phyloP scores from a whole-genome alignment of 78 protist genomes.

The Dictyostelium discoideum region DNA sequence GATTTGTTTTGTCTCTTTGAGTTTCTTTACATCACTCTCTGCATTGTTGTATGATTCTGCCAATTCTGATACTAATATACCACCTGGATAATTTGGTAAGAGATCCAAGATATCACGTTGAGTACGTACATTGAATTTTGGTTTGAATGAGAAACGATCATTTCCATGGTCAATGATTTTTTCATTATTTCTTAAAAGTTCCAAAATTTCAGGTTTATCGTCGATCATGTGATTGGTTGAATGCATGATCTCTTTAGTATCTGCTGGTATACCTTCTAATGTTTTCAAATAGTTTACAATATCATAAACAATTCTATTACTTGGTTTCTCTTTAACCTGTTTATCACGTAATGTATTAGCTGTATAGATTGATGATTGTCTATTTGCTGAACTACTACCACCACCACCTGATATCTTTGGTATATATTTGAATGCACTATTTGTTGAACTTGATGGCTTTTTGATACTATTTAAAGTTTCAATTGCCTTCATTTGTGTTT shows the following conservation, averaged over 20 bases:
- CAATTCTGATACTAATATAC: slow-evolving; percentile 25
- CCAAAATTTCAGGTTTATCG: slow-evolving; percentile 21
- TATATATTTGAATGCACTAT: neutral
- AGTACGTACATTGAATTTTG: slow-evolving; percentile 13
- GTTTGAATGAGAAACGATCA: slow-evolving; percentile 19
- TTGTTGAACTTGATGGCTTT: neutral
- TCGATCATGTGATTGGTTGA: neutral
- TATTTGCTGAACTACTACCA: neutral
- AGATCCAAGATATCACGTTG: slow-evolving; percentile 32
- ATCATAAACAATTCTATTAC: slow-evolving; percentile 27
- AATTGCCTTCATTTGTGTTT: slow-evolving; percentile 7
- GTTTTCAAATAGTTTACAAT: slow-evolving; percentile 20
- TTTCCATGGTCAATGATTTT: slow-evolving; percentile 21
- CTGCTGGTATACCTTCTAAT: slow-evolving; percentile 16
- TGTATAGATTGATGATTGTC: slow-evolving; percentile 15
- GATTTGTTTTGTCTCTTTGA: slow-evolving; percentile 41
- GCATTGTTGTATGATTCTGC: slow-evolving; percentile 32
- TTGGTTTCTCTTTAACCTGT: slow-evolving; percentile 23
- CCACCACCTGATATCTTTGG: neutral
- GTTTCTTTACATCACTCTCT: slow-evolving; percentile 40
- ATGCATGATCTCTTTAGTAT: neutral
- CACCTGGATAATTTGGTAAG: neutral
- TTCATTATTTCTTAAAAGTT: neutral
- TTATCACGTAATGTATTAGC: neutral
- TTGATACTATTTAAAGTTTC: neutral